These are phyloP conservation scores for Cystobasidium slooffiae DNA, from an alignment of 1,284 basidiomycete species.

Conservation along the genomic window DNA sequence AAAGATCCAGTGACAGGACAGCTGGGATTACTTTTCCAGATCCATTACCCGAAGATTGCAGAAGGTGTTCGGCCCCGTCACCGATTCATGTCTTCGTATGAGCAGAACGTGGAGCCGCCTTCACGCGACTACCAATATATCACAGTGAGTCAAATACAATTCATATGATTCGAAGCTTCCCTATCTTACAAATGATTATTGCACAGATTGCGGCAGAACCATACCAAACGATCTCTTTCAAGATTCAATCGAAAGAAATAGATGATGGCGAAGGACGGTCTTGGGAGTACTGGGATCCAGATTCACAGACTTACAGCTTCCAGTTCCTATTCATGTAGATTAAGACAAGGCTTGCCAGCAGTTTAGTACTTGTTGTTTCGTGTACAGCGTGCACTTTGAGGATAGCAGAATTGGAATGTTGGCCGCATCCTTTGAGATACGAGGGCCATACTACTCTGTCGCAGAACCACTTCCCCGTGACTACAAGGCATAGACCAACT, in stretches of 20 bases:
- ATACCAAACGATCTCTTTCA: conserved; percentile 98
- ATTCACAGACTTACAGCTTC: conserved; percentile 84
- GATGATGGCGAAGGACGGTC: conserved; percentile 91
- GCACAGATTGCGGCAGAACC: conserved; percentile 92
- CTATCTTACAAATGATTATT: neutral
- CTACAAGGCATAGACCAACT: no score
- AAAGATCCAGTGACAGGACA: conserved; percentile 61
- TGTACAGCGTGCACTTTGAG: neutral
- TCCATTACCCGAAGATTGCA: conserved; percentile 88
- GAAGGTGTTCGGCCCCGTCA: conserved; percentile 79
- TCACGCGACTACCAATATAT: conserved; percentile 97
- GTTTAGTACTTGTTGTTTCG: conserved; percentile 7
- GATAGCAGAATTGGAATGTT: no score
- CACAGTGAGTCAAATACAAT: conserved; percentile 68
- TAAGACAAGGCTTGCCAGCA: neutral
- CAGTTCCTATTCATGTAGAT: conserved; percentile 38
- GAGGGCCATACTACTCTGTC: no score
- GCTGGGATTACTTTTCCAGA: conserved; percentile 90
- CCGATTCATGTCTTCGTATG: conserved; percentile 97
- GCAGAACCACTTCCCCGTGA: no score
- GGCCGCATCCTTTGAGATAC: no score
- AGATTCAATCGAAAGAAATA: conserved; percentile 95
- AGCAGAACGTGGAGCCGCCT: conserved; percentile 92
- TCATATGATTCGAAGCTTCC: neutral
- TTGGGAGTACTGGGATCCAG: conserved; percentile 96